phyloP scores from a whole-genome alignment of 768 basidiomycete species.

The Dendrothele bispora region DNA sequence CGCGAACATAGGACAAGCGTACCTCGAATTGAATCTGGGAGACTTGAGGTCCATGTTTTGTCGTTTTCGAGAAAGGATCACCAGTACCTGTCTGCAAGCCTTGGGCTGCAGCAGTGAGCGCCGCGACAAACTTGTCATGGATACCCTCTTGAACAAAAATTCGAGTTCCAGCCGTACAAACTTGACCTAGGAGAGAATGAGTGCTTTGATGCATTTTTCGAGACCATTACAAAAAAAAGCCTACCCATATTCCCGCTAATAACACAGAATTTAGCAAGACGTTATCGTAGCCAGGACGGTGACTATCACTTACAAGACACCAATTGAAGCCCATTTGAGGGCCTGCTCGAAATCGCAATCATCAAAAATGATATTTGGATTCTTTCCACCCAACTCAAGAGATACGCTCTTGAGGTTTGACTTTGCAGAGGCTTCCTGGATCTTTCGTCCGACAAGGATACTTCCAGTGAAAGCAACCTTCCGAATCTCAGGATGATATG shows the following conservation, averaged over 20 bases:
- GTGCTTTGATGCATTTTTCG: neutral
- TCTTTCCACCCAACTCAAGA: conserved; percentile 77
- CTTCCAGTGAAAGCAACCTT: conserved; percentile 77
- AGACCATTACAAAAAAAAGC: neutral
- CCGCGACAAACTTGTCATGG: conserved; percentile 56
- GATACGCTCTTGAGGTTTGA: conserved; percentile 71
- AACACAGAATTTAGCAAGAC: neutral
- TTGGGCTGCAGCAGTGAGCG: conserved; percentile 35
- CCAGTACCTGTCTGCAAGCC: conserved; percentile 43
- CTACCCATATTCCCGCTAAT: conserved; percentile 4
- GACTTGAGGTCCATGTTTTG: conserved; percentile 48
- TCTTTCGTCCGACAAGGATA: conserved; percentile 60
- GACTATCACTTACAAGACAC: conserved; percentile 61
- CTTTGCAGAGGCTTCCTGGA: conserved; percentile 65
- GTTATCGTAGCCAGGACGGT: neutral
- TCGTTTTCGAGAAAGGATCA: conserved; percentile 40
- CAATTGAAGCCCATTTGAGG: conserved; percentile 56
- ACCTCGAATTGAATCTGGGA: conserved; percentile 49
- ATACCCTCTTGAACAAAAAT: conserved; percentile 57
- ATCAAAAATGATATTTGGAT: conserved; percentile 59
- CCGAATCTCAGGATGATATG: conserved; percentile 53
- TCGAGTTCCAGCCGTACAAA: conserved; percentile 54
- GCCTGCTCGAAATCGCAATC: conserved; percentile 61
- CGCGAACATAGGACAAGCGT: conserved; percentile 17
- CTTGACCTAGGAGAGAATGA: conserved; percentile 39